A percentile compares a stretch with the other conserved stretches of the same genome.
These are phyloP conservation scores for Populus tremula DNA, from an alignment of 345 rosid genomes.

Conservation along the genomic window DNA sequence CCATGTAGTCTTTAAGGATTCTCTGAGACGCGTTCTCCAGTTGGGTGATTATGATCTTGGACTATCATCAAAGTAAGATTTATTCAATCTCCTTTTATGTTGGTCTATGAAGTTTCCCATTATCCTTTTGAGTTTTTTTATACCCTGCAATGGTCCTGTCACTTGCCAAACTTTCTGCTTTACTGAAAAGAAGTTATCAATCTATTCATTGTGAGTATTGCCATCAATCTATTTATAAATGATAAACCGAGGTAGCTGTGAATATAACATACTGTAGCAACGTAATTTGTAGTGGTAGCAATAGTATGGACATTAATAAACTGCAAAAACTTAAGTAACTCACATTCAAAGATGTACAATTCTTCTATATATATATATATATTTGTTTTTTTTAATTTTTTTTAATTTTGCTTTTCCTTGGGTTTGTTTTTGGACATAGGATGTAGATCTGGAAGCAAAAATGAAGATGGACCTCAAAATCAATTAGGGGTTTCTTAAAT, in stretches of 20 bases:
- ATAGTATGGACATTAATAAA: background rate
- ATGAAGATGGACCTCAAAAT: too few relatives aligned
- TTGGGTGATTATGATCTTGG: slow-evolving; percentile 77
- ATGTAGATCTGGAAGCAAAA: too few relatives aligned
- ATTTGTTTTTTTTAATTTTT: too few relatives aligned
- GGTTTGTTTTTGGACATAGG: too few relatives aligned
- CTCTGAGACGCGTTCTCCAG: slow-evolving; percentile 73
- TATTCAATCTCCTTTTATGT: slow-evolving; percentile 18
- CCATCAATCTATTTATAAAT: background rate
- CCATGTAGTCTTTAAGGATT: slow-evolving; percentile 84
- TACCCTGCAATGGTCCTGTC: background rate
- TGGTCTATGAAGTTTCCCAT: slow-evolving; percentile 8
- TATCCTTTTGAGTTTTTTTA: background rate
- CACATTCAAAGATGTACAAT: too few relatives aligned
- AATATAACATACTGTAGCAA: background rate
- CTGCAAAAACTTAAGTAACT: background rate
- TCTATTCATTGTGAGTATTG: background rate
- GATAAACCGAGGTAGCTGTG: background rate
- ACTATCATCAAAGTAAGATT: slow-evolving; percentile 78
- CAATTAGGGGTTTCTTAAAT: too few relatives aligned
- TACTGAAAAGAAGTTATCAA: background rate
- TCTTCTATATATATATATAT: too few relatives aligned
- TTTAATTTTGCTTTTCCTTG: too few relatives aligned
- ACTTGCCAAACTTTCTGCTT: background rate
- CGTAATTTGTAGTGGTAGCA: background rate